Percentiles rank a stretch among this genome's conserved stretches.
These are phyloP conservation scores for Apiospora saccharicola DNA, from an alignment of 2,329 filamentous ascomycete genomes.

Conservation along the genomic window DNA sequence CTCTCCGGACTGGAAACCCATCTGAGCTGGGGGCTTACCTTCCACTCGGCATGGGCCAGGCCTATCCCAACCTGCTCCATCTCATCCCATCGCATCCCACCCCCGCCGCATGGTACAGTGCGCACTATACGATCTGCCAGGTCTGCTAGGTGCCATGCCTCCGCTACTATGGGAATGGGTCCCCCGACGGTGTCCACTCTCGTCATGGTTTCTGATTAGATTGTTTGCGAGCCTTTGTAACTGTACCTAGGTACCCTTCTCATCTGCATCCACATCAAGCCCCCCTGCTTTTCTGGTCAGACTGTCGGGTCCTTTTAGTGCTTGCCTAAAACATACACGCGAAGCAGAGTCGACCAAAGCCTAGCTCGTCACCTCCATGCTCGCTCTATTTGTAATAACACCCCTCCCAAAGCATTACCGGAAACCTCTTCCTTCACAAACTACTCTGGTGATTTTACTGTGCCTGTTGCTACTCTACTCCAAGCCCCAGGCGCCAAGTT, in stretches of 20 bases:
- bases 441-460: background rate
- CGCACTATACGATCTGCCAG: conserved; percentile 17
- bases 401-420: background rate
- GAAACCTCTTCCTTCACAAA: background rate
- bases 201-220: conserved; percentile 23
- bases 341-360: conserved; percentile 12
- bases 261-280: conserved; percentile 11
- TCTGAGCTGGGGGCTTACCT: background rate
- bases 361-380: conserved; percentile 13
- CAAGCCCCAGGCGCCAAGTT: conserved; percentile 1
- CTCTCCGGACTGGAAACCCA: conserved; percentile 10
- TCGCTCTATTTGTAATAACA: background rate
- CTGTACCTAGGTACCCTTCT: background rate
- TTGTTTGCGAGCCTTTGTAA: conserved; percentile 17
- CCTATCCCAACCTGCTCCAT: conserved; percentile 13
- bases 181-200: conserved; percentile 16
- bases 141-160: conserved; percentile 12
- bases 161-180: conserved; percentile 18
- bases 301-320: conserved; percentile 24
- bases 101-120: background rate
- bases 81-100: too few species aligned
- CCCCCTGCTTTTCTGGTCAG: conserved; percentile 21
- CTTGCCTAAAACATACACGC: conserved; percentile 22
- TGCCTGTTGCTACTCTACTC: background rate
- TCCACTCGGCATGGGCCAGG: conserved; percentile 20